Evolutionary conservation across 2,329 filamentous ascomycete genomes (phyloP).

Genomic region (Aspergillus costaricaensis): DNA sequence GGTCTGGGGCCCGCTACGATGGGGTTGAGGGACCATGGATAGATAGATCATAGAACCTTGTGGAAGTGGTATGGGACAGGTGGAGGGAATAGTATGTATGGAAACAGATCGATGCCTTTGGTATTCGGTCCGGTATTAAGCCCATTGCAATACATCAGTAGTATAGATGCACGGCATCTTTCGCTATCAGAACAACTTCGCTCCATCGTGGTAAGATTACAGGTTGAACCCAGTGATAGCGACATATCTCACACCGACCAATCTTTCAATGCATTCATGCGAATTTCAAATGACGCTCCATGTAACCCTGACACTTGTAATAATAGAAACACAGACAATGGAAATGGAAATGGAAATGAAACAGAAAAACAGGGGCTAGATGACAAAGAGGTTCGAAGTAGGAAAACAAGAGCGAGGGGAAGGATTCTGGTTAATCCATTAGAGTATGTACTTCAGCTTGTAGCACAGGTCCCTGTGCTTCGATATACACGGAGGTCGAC

Average conservation of each 20-base stretch:
- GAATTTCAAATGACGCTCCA: slow-evolving; percentile 6
- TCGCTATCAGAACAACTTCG: slow-evolving; percentile 3
- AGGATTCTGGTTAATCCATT: slow-evolving; percentile 13
- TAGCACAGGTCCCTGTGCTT: slow-evolving; percentile 13
- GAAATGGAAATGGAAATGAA: not conserved
- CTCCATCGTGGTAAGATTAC: slow-evolving; percentile 12
- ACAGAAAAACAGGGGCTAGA: not conserved
- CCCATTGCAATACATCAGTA: not conserved
- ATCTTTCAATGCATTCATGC: slow-evolving; percentile 13
- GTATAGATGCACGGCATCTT: not conserved
- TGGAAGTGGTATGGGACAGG: too few relatives aligned
- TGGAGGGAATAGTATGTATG: not conserved
- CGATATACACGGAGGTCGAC: slow-evolving; percentile 14
- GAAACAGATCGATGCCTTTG: not conserved
- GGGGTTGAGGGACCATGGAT: too few relatives aligned
- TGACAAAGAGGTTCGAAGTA: not conserved
- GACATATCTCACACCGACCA: not conserved
- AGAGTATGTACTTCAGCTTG: slow-evolving; percentile 18
- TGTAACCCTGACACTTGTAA: slow-evolving; percentile 8
- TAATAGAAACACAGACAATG: slow-evolving; percentile 7
- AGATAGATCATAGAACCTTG: too few relatives aligned
- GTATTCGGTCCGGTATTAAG: not conserved
- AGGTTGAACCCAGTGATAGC: slow-evolving; percentile 6
- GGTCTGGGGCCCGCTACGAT: too few relatives aligned
- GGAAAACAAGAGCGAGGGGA: slow-evolving; percentile 7